These are phyloP conservation scores for Arabis alpina DNA, from an alignment of 345 rosid species.

Conservation along the genomic window DNA sequence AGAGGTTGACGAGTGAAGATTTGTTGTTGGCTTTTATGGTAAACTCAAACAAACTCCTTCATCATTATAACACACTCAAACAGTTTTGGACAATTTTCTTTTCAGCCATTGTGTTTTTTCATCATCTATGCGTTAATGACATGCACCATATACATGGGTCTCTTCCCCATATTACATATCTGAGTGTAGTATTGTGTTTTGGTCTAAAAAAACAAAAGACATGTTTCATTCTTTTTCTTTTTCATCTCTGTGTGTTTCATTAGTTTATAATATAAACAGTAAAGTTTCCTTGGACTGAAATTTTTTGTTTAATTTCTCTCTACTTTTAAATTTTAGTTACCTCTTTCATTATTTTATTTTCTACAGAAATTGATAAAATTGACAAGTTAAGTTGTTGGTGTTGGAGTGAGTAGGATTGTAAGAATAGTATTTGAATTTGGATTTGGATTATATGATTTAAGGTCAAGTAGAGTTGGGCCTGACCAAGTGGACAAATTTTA, in stretches of 20 bases:
- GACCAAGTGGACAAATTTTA: too few species aligned
- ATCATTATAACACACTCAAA: conserved; percentile 17
- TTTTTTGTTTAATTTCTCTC: conserved; percentile 1
- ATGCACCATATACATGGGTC: conserved; percentile 21
- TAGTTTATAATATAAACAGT: conserved; percentile 19
- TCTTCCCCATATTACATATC: conserved; percentile 24
- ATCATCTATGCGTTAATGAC: conserved; percentile 20
- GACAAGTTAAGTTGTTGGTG: conserved; percentile 2
- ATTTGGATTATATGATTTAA: too few species aligned
- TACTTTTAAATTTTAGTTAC: background rate
- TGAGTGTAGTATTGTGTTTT: conserved; percentile 32
- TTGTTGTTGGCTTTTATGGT: conserved; percentile 36
- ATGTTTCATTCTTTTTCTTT: conserved; percentile 20
- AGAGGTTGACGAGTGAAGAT: conserved; percentile 70
- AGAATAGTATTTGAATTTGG: too few species aligned
- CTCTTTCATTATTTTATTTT: background rate
- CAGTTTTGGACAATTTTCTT: conserved; percentile 30
- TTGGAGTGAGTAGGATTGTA: background rate
- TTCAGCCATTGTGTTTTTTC: conserved; percentile 19
- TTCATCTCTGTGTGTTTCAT: conserved; percentile 7
- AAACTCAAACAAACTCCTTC: conserved; percentile 27
- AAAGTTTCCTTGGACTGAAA: conserved; percentile 1
- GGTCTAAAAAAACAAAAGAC: conserved; percentile 12
- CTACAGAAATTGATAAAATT: background rate
- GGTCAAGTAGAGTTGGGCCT: too few species aligned